Evolutionary conservation across 1,139 yeast genomes (phyloP).

Genomic region (Casaregolazyma suthepensis): DNA sequence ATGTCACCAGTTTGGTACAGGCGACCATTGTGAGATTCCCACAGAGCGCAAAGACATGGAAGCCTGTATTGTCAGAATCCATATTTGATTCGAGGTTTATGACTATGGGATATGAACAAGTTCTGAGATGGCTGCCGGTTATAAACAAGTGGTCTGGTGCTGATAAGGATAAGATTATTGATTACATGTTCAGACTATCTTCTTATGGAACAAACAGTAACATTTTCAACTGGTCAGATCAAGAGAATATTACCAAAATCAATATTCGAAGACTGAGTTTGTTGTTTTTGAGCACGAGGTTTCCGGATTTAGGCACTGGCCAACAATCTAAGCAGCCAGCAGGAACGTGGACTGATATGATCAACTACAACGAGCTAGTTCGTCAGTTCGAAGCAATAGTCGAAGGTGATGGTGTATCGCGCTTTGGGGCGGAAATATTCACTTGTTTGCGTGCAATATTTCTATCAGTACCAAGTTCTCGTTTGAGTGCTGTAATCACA

Average conservation of each 20-base stretch:
- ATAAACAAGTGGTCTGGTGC: slow-evolving; percentile 50
- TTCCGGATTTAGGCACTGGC: slow-evolving; percentile 11
- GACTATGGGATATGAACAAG: slow-evolving; percentile 25
- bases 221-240: slow-evolving; percentile 70
- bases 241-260: slow-evolving; percentile 48
- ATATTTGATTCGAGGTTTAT: slow-evolving; percentile 40
- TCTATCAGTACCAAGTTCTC: slow-evolving; percentile 55
- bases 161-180: slow-evolving; percentile 57
- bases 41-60: slow-evolving; percentile 36
- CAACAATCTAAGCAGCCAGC: not conserved
- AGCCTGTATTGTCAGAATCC: slow-evolving; percentile 33
- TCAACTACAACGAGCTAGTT: slow-evolving; percentile 46
- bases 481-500: slow-evolving; percentile 67
- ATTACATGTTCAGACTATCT: slow-evolving; percentile 46
- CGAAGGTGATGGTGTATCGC: slow-evolving; percentile 30
- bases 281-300: slow-evolving; percentile 53
- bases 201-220: slow-evolving; percentile 47
- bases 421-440: slow-evolving; percentile 41
- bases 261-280: slow-evolving; percentile 57
- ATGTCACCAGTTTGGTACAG: slow-evolving; percentile 28
- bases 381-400: slow-evolving; percentile 38
- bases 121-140: slow-evolving; percentile 44
- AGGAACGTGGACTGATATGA: slow-evolving; percentile 10
- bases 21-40: slow-evolving; percentile 1
- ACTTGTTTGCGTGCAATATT: slow-evolving; percentile 57